Evolutionary conservation across 441 rosid species (phyloP).

Genomic region (Pelargonium citronellum): DNA sequence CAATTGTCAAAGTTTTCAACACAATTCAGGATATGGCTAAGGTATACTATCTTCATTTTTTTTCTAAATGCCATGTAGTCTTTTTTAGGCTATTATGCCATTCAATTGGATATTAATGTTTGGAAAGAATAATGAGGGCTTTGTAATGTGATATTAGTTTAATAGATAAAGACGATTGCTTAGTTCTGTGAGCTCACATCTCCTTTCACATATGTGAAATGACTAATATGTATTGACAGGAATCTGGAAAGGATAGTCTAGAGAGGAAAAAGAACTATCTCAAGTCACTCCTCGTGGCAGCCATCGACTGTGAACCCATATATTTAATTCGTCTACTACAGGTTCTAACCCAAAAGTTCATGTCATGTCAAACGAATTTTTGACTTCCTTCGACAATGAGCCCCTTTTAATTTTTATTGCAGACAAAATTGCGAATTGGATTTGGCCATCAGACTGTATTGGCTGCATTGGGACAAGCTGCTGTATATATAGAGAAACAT

Average conservation of each 20-base stretch:
- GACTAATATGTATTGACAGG: slow-evolving; percentile 39
- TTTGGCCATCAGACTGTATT: slow-evolving; percentile 78
- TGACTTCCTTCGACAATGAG: slow-evolving; percentile 14
- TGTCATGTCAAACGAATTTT: not conserved
- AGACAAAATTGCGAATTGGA: slow-evolving; percentile 75
- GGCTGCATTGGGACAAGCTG: slow-evolving; percentile 91
- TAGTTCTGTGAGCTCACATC: not conserved
- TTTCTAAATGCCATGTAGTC: not conserved
- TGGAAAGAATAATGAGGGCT: not conserved
- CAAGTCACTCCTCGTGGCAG: slow-evolving; percentile 89
- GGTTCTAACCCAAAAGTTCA: slow-evolving; percentile 38
- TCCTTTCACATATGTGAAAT: no score
- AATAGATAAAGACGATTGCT: slow-evolving; percentile 5
- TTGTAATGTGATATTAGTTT: not conserved
- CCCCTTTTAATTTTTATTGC: slow-evolving; percentile 22
- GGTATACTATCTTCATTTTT: slow-evolving; percentile 33
- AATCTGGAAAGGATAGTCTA: slow-evolving; percentile 85
- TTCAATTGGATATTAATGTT: not conserved
- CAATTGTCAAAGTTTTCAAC: slow-evolving; percentile 66
- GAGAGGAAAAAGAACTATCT: slow-evolving; percentile 86
- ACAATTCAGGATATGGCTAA: slow-evolving; percentile 75
- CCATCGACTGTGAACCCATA: slow-evolving; percentile 86
- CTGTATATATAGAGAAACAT: slow-evolving; percentile 60
- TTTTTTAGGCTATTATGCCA: not conserved
- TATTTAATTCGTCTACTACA: slow-evolving; percentile 87